phyloP scores from a whole-genome alignment of 805 yeast species.

The Jamesozyma spencerorum region DNA sequence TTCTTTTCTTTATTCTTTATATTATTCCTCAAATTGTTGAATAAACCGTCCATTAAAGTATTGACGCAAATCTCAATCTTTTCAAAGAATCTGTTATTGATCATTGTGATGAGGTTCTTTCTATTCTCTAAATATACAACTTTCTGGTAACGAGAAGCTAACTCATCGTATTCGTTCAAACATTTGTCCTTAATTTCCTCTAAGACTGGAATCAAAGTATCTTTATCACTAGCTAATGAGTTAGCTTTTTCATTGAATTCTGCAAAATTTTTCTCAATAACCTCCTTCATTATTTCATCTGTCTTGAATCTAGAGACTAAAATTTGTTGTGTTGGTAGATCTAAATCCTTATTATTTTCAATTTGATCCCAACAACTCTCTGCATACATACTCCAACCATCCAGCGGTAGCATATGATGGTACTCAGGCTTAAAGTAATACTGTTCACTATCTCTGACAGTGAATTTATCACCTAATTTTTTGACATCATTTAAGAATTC shows the following conservation, averaged over 20 bases:
- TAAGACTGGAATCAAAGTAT: conserved; percentile 36
- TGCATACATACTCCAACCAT: conserved; percentile 93
- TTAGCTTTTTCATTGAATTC: conserved; percentile 28
- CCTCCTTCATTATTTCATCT: conserved; percentile 66
- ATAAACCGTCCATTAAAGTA: conserved; percentile 29
- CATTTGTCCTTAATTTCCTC: conserved; percentile 37
- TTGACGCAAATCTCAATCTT: conserved; percentile 37
- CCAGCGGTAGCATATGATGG: conserved; percentile 82
- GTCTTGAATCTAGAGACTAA: conserved; percentile 91
- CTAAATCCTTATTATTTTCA: conserved; percentile 85
- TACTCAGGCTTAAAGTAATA: conserved; percentile 55
- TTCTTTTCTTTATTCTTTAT: conserved; percentile 26
- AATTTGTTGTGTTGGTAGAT: conserved; percentile 92
- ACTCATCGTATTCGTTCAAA: conserved; percentile 48
- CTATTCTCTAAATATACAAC: conserved; percentile 61
- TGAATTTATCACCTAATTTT: conserved; percentile 54
- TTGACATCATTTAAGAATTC: conserved; percentile 41
- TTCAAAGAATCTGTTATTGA: conserved; percentile 39
- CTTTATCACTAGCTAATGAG: conserved; percentile 22
- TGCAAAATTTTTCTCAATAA: conserved; percentile 37
- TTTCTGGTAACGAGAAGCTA: conserved; percentile 67
- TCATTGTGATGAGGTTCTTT: conserved; percentile 36
- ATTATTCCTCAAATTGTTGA: conserved; percentile 24
- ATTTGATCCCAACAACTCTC: conserved; percentile 91
- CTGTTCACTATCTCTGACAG: conserved; percentile 17